Evolutionary conservation across 345 rosid genomes (phyloP), one percentile per base, ranked within the genome.

Genomic region (Eucalyptus paniculata): DNA sequence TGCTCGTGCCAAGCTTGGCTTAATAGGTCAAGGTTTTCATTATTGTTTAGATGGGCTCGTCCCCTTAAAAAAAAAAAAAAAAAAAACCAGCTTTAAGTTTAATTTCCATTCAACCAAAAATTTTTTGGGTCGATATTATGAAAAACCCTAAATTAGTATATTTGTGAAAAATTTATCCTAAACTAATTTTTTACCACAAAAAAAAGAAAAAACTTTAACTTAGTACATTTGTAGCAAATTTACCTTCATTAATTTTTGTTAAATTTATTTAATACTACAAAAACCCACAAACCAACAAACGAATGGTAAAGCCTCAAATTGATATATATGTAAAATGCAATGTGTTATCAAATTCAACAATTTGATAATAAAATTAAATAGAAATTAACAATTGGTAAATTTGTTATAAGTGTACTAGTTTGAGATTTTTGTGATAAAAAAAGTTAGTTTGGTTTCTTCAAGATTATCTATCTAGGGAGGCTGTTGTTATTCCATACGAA

Each of bases 301-400:
- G 6, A 56, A 56, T 23, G 28, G 6, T 56, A 56, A 9, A 23
- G 28, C 3, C 6, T 24, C 62, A 23, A 56, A 56, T 56, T 56
- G 30, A 23, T 56, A 9, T 56, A 56, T 3, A 0, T 24, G 1
- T 56, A 4, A 24, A 56, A 4, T 56, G 6, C 12, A 1, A 56
- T 2, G 62, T 24, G 13, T 56, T 24, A 4, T 56, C 30, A 0
- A 24, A 24, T 9, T 56, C 3, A 56, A 9, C 0, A 56, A 56
- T 24, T 56, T 56, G 62, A 56, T 56, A 23, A 24, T 10, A 56
- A 56, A 56, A 56, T 24, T 23, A 9, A 56, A 56, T 21, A 0
- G 0, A 56, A 56, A 56, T 24, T 56, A 56, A 56, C 0, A 3
- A 24, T 0, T 3, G 6, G 13, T 56, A 56, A 56, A 56, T 9